Conservation (phyloP, 192 early-diverging fungal genomes). For the Mortierella alpina region DNA sequence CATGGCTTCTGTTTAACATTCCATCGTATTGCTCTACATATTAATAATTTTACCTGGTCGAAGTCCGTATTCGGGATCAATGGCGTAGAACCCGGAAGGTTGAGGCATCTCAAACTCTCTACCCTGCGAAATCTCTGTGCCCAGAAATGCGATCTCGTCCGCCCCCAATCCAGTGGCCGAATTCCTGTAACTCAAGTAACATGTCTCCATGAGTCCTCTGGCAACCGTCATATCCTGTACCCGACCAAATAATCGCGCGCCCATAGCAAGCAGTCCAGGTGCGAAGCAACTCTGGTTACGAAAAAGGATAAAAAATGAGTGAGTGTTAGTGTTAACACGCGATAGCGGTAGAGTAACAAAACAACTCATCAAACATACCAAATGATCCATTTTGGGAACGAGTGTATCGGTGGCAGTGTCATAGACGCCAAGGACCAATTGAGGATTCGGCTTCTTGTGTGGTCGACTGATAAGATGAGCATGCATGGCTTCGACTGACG, state of each 20-base stretch:
- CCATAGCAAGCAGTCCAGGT: slow-evolving; percentile 74
- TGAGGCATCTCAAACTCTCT: slow-evolving; percentile 36
- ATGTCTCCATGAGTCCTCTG: slow-evolving; percentile 73
- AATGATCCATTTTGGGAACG: slow-evolving; percentile 77
- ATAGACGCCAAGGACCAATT: slow-evolving; percentile 24
- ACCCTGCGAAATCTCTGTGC: slow-evolving; percentile 13
- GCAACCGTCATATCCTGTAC: slow-evolving; percentile 70
- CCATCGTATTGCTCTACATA: not conserved
- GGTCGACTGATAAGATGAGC: slow-evolving; percentile 21
- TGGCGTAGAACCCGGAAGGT: slow-evolving; percentile 23
- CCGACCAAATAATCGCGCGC: slow-evolving; percentile 59
- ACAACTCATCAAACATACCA: slow-evolving; percentile 25
- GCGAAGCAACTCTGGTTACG: slow-evolving; percentile 72
- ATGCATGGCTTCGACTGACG: slow-evolving; percentile 37
- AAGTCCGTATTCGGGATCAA: slow-evolving; percentile 61
- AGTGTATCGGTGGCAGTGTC: slow-evolving; percentile 32
- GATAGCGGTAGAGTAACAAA: not conserved
- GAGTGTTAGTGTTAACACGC: not conserved
- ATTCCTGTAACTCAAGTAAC: slow-evolving; percentile 57
- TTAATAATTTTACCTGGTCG: slow-evolving; percentile 30
- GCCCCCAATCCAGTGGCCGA: slow-evolving; percentile 35
- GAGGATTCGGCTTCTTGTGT: slow-evolving; percentile 5
- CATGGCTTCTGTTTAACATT: not conserved
- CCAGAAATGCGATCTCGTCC: slow-evolving; percentile 42
- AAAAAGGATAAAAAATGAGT: not conserved